Percentiles rank a stretch among this genome's conserved stretches.
Conservation (phyloP, 805 yeast genomes). For the Starmerella riodocensis region DNA sequence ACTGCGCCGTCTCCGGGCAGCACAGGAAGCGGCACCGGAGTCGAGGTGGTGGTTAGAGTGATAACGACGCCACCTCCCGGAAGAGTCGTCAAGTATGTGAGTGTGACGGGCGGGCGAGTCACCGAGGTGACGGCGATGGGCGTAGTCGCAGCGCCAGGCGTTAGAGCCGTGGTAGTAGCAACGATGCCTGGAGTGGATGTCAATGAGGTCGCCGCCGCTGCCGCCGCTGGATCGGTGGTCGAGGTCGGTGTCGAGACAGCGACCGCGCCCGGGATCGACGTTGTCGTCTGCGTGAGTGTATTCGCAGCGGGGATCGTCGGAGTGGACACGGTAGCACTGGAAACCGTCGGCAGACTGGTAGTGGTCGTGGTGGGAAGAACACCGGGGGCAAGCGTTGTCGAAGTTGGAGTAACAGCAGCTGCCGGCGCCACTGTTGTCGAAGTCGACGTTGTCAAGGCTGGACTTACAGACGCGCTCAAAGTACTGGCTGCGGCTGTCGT, state of each 20-base stretch:
- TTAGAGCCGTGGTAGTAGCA: conserved; percentile 3
- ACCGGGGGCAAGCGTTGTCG: conserved; percentile 2
- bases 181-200: conserved; percentile 4
- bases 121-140: neutral
- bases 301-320: conserved; percentile 1
- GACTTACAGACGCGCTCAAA: conserved; percentile 2
- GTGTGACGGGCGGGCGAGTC: conserved; percentile 1
- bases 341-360: neutral
- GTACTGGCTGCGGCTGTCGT: conserved; percentile 3
- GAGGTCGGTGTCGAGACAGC: conserved; percentile 5
- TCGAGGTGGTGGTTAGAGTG: too few relatives aligned
- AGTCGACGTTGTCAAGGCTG: conserved; percentile 6
- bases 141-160: conserved; percentile 3
- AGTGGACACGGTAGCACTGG: neutral
- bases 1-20: too few relatives aligned
- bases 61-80: neutral
- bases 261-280: conserved; percentile 1
- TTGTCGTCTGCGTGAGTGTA: conserved; percentile 6
- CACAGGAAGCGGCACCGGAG: too few relatives aligned
- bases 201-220: neutral
- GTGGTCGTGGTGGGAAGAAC: neutral
- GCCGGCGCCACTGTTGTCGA: conserved; percentile 4
- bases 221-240: conserved; percentile 5
- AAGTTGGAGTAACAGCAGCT: conserved; percentile 2
- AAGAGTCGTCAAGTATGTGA: neutral